A percentile compares a stretch with the other conserved stretches of the same genome.
phyloP scores from a whole-genome alignment of 768 basidiomycete genomes.

The Tricholoma hemisulphureum region DNA sequence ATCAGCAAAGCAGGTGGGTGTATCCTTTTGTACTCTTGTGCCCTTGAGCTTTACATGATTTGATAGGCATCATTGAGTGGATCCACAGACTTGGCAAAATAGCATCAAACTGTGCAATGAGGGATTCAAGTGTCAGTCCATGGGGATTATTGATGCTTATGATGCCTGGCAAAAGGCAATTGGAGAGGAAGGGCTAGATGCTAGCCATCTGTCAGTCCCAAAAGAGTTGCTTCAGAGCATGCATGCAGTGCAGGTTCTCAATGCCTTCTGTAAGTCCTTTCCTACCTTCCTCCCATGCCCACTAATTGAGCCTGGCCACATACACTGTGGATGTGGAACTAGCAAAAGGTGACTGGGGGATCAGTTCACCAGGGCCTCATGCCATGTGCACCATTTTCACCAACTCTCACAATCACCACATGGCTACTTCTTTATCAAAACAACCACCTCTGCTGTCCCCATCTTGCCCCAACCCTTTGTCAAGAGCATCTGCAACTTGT shows the following conservation, averaged over 20 bases:
- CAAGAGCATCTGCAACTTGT: too few relatives aligned
- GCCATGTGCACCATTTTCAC: slow-evolving; percentile 21
- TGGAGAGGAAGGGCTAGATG: not conserved
- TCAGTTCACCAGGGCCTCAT: slow-evolving; percentile 21
- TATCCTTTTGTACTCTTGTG: not conserved
- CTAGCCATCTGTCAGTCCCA: not conserved
- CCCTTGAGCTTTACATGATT: not conserved
- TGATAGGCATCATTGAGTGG: too few relatives aligned
- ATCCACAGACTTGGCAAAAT: not conserved
- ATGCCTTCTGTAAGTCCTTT: too few relatives aligned
- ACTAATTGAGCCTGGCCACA: not conserved
- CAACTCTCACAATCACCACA: slow-evolving; percentile 17
- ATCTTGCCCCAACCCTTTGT: slow-evolving; percentile 27
- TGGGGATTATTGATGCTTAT: slow-evolving; percentile 9
- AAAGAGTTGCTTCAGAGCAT: too few relatives aligned
- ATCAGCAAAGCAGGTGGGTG: not conserved
- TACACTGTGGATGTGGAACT: not conserved
- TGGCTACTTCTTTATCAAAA: slow-evolving; percentile 19
- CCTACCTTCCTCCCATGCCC: too few relatives aligned
- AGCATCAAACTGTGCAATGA: not conserved
- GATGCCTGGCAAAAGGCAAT: slow-evolving; percentile 7
- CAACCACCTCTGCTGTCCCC: slow-evolving; percentile 21
- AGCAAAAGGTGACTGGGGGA: not conserved
- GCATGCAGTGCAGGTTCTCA: too few relatives aligned
- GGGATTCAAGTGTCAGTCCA: slow-evolving; percentile 5